phyloP scores from a whole-genome alignment of 208 protist genomes.

The Herpetomonas muscarum region DNA sequence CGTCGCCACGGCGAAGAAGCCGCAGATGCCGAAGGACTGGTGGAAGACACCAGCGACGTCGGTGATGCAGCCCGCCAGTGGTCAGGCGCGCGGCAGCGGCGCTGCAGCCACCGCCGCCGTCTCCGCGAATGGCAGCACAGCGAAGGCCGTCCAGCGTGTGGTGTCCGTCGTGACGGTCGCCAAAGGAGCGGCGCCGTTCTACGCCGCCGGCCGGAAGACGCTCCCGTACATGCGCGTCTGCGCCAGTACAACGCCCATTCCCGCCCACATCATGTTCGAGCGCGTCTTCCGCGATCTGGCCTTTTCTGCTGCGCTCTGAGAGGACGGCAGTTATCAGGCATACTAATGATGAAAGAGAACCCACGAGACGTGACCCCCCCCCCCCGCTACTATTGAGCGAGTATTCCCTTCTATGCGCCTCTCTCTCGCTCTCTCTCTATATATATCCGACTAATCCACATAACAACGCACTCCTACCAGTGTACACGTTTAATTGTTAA shows the following conservation, averaged over 20 bases:
- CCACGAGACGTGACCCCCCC: not conserved
- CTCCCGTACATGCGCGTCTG: constrained; percentile 70
- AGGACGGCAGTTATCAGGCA: not conserved
- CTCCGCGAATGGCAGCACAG: not conserved
- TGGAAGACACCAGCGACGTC: constrained; percentile 33
- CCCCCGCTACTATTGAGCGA: not conserved
- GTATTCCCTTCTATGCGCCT: too few species aligned
- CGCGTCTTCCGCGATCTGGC: constrained; percentile 48
- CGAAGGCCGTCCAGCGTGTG: constrained; percentile 9
- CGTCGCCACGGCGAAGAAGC: not conserved
- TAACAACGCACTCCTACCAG: not conserved
- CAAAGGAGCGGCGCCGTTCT: constrained; percentile 74
- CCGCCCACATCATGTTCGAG: constrained; percentile 31
- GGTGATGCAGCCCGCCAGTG: not conserved
- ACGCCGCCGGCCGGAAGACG: constrained; percentile 37
- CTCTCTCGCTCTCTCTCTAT: not conserved
- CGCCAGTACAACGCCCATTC: constrained; percentile 74
- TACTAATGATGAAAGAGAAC: too few species aligned
- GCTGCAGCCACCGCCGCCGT: constrained; percentile 5
- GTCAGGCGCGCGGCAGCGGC: not conserved
- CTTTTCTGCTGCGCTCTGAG: constrained; percentile 4
- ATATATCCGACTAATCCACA: not conserved
- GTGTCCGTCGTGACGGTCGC: constrained; percentile 69
- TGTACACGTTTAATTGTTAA: too few species aligned
- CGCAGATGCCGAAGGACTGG: constrained; percentile 63